Evolutionary conservation across 768 basidiomycete genomes (phyloP).

Genomic region (Collybia nuda): DNA sequence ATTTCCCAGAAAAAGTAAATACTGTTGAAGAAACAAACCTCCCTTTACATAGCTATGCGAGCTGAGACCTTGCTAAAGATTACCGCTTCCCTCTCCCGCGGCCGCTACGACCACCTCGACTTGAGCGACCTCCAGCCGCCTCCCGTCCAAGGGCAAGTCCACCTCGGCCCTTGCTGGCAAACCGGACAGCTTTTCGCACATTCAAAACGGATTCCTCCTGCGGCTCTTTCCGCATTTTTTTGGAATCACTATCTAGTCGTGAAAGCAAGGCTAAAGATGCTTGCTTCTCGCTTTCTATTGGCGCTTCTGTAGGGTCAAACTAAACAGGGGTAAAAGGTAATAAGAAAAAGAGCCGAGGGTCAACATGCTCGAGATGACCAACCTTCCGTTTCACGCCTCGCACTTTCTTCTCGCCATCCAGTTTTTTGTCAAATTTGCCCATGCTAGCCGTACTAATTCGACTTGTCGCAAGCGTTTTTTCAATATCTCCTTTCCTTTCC

Average conservation of each 20-base stretch:
- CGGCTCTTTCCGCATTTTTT: constrained; percentile 53
- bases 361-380: constrained; percentile 11
- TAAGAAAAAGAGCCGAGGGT: background rate
- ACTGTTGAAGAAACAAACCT: no score
- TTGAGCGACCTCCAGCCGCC: constrained; percentile 22
- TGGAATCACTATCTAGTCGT: constrained; percentile 71
- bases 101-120: constrained; percentile 25
- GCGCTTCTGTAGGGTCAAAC: constrained; percentile 83
- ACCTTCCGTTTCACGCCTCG: constrained; percentile 94
- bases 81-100: constrained; percentile 28
- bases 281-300: constrained; percentile 67
- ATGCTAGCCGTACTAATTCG: constrained; percentile 90
- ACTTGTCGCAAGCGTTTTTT: constrained; percentile 72
- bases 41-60: no score
- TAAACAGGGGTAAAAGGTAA: constrained; percentile 25
- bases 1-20: no score
- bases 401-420: constrained; percentile 90
- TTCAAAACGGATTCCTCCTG: constrained; percentile 67
- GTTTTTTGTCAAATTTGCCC: constrained; percentile 88
- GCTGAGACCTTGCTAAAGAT: background rate
- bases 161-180: constrained; percentile 70
- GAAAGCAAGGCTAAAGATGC: constrained; percentile 74
- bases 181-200: constrained; percentile 83
- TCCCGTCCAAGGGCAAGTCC: constrained; percentile 55
- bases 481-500: constrained; percentile 71